Conservation (phyloP, 2,329 filamentous ascomycete genomes). For the Septoria linicola region DNA sequence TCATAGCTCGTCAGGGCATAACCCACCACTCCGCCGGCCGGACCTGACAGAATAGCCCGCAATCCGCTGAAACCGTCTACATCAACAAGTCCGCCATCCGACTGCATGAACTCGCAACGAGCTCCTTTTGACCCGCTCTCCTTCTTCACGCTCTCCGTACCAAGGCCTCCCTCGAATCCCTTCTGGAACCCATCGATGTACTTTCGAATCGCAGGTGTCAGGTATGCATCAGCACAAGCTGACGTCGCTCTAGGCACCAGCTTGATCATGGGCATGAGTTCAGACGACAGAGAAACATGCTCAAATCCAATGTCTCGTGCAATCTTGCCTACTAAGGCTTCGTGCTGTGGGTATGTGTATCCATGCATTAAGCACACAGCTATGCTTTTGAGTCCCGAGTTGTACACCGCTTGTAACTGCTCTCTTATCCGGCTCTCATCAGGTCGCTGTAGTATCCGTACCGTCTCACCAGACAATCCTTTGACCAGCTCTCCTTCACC, state of each 20-base stretch:
- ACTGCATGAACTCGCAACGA: conserved; percentile 94
- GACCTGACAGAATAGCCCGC: conserved; percentile 81
- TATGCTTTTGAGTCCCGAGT: conserved; percentile 72
- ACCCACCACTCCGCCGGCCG: conserved; percentile 89
- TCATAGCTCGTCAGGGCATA: conserved; percentile 93
- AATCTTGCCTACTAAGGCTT: conserved; percentile 71
- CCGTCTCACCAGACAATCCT: conserved; percentile 71
- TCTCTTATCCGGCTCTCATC: conserved; percentile 56
- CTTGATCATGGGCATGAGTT: conserved; percentile 88
- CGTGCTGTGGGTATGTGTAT: conserved; percentile 86
- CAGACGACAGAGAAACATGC: conserved; percentile 77
- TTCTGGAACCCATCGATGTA: conserved; percentile 75
- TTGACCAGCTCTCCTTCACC: conserved; percentile 60
- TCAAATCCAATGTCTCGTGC: conserved; percentile 78
- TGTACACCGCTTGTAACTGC: conserved; percentile 66
- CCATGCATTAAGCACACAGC: conserved; percentile 90
- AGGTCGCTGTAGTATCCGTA: conserved; percentile 66
- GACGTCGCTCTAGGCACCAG: conserved; percentile 72
- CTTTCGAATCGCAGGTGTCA: conserved; percentile 75
- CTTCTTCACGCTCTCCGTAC: conserved; percentile 69
- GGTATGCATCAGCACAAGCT: conserved; percentile 75
- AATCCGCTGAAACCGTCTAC: conserved; percentile 81
- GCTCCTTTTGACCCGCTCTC: conserved; percentile 66
- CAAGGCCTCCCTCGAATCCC: conserved; percentile 78
- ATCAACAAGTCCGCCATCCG: conserved; percentile 69